Percentiles rank a stretch among this genome's conserved stretches.
These are phyloP conservation scores for Alternaria sp. DNA, from an alignment of 2,329 filamentous ascomycete species.

Conservation along the genomic window DNA sequence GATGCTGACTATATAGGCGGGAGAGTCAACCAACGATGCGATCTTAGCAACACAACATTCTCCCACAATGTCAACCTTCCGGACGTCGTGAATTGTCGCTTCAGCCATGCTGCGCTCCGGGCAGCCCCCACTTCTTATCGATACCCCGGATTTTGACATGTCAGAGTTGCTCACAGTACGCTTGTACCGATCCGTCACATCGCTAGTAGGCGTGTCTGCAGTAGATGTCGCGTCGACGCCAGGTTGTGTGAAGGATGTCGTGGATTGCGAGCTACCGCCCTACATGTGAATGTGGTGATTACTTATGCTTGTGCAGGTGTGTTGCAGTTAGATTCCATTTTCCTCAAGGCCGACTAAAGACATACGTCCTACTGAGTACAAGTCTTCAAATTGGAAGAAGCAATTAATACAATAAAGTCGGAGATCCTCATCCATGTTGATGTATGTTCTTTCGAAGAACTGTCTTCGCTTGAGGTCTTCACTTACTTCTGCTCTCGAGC, in stretches of 20 bases:
- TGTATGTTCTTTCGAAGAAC: too few species aligned
- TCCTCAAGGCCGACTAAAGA: too few species aligned
- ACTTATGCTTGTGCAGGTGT: not conserved
- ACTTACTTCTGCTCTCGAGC: too few species aligned
- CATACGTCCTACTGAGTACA: too few species aligned
- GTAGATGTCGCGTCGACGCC: not conserved
- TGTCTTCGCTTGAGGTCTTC: too few species aligned
- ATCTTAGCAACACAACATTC: not conserved
- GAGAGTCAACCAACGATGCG: not conserved
- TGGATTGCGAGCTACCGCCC: not conserved
- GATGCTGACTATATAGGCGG: not conserved
- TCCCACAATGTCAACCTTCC: not conserved
- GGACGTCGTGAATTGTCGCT: not conserved
- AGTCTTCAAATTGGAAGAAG: too few species aligned
- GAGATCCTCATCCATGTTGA: too few species aligned
- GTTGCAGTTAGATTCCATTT: not conserved
- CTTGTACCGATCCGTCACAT: constrained; percentile 36
- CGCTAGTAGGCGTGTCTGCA: not conserved
- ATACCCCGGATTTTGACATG: constrained; percentile 38
- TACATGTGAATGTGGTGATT: not conserved
- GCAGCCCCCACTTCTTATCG: constrained; percentile 33
- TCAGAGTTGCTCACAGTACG: constrained; percentile 35
- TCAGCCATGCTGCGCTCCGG: constrained; percentile 22
- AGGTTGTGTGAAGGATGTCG: not conserved
- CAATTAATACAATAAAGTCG: too few species aligned